Conservation (phyloP, 305 asterid species). For the Fraxinus greggii region DNA sequence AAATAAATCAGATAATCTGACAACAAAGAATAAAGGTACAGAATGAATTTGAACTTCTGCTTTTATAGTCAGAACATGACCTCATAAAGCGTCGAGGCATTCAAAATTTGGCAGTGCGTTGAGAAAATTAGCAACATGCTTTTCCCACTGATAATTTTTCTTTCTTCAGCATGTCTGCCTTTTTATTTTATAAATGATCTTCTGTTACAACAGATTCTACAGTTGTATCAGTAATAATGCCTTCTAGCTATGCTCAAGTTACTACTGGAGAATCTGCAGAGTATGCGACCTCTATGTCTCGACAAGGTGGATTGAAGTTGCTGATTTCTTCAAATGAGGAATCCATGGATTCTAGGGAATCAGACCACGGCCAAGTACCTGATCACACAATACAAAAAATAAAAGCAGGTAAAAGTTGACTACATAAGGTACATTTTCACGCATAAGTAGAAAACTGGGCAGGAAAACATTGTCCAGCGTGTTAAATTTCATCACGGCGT, state of each 20-base stretch:
- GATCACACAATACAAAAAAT: conserved; percentile 23
- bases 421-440: not conserved
- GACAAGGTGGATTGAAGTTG: conserved; percentile 44
- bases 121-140: not conserved
- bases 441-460: not conserved
- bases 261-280: conserved; percentile 29
- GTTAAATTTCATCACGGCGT: not conserved
- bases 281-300: conserved; percentile 29
- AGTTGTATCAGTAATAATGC: conserved; percentile 10
- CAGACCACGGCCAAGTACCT: conserved; percentile 26
- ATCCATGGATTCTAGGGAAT: conserved; percentile 27
- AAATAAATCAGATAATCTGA: conserved; percentile 19
- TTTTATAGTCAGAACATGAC: not conserved
- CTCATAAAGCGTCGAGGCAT: not conserved
- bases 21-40: conserved; percentile 36
- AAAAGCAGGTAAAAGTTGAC: not conserved
- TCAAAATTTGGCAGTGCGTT: not conserved
- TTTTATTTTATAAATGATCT: not conserved
- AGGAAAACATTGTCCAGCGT: not conserved
- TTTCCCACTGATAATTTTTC: not conserved
- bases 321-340: conserved; percentile 40
- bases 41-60: not conserved
- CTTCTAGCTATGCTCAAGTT: conserved; percentile 33
- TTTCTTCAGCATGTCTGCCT: not conserved
- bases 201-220: not conserved